phyloP scores from a whole-genome alignment of 2,329 filamentous ascomycete species.

The Epichloe gansuensis region DNA sequence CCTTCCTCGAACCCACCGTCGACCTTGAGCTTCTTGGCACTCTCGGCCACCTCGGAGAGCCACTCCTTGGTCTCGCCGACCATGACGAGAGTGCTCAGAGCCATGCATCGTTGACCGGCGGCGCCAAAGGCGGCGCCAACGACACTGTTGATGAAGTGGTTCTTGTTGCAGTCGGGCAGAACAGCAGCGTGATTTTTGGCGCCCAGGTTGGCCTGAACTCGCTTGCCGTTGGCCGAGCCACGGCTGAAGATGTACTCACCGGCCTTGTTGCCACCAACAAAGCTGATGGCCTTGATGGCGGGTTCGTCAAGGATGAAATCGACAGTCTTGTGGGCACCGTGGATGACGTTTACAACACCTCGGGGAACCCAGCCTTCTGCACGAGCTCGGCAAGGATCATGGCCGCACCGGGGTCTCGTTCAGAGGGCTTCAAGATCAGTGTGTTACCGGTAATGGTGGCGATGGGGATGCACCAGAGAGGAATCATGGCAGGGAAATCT shows the following conservation, averaged over 20 bases:
- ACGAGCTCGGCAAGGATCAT: constrained; percentile 78
- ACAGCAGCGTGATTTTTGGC: constrained; percentile 84
- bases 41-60: constrained; percentile 66
- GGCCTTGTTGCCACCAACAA: constrained; percentile 78
- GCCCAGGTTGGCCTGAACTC: constrained; percentile 76
- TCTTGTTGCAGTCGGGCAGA: constrained; percentile 80
- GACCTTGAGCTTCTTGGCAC: constrained; percentile 59
- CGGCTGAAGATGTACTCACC: constrained; percentile 77
- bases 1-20: constrained; percentile 73
- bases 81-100: constrained; percentile 69
- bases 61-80: constrained; percentile 77
- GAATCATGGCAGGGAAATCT: constrained; percentile 90
- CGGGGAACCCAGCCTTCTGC: constrained; percentile 69
- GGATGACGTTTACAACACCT: constrained; percentile 72
- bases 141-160: constrained; percentile 76
- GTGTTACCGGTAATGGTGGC: constrained; percentile 78
- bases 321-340: constrained; percentile 69
- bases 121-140: constrained; percentile 76
- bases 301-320: constrained; percentile 81
- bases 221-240: constrained; percentile 74
- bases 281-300: constrained; percentile 74
- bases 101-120: constrained; percentile 80
- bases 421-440: constrained; percentile 73
- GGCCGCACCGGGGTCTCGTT: constrained; percentile 71
- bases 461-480: constrained; percentile 80